Evolutionary conservation across 352 stramenopile species (phyloP).

Genomic region (Globisporangium paroecandrum): DNA sequence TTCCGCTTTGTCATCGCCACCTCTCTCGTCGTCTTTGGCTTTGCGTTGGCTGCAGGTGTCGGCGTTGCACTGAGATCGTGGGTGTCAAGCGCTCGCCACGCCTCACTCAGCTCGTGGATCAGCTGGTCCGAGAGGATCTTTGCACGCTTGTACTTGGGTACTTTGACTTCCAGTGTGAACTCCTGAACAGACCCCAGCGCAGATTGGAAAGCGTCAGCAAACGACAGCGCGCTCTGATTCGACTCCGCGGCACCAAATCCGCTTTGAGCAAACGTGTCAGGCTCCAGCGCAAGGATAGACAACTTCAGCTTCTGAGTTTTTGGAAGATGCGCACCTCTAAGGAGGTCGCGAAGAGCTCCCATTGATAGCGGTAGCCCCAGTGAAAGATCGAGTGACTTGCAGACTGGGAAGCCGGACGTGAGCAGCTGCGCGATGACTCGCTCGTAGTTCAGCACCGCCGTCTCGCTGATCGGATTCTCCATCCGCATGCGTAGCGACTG

Average conservation of each 20-base stretch:
- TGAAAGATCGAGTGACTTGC: slow-evolving; percentile 37
- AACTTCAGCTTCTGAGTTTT: slow-evolving; percentile 25
- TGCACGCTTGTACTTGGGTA: slow-evolving; percentile 5
- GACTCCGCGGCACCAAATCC: not conserved
- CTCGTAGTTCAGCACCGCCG: slow-evolving; percentile 12
- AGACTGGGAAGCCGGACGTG: slow-evolving; percentile 39
- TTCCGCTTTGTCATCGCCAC: slow-evolving; percentile 37
- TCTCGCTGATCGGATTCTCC: slow-evolving; percentile 10
- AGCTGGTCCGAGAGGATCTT: slow-evolving; percentile 18
- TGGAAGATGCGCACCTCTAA: slow-evolving; percentile 19
- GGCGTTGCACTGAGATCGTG: not conserved
- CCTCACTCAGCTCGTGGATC: slow-evolving; percentile 19
- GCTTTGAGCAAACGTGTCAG: not conserved
- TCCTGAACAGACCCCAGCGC: slow-evolving; percentile 12
- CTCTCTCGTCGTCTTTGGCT: slow-evolving; percentile 14
- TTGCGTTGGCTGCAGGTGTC: not conserved
- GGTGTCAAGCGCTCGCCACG: slow-evolving; percentile 20
- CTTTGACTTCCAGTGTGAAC: slow-evolving; percentile 19
- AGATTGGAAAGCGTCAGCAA: slow-evolving; percentile 8
- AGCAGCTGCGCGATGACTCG: slow-evolving; percentile 33
- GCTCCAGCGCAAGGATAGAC: slow-evolving; percentile 17
- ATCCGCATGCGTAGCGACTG: slow-evolving; percentile 22
- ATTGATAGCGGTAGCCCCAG: slow-evolving; percentile 25
- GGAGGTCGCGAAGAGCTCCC: slow-evolving; percentile 13
- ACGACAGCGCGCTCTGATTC: slow-evolving; percentile 3